These are phyloP conservation scores for Lipomyces starkeyi DNA, from an alignment of 805 yeast genomes.

Conservation along the genomic window DNA sequence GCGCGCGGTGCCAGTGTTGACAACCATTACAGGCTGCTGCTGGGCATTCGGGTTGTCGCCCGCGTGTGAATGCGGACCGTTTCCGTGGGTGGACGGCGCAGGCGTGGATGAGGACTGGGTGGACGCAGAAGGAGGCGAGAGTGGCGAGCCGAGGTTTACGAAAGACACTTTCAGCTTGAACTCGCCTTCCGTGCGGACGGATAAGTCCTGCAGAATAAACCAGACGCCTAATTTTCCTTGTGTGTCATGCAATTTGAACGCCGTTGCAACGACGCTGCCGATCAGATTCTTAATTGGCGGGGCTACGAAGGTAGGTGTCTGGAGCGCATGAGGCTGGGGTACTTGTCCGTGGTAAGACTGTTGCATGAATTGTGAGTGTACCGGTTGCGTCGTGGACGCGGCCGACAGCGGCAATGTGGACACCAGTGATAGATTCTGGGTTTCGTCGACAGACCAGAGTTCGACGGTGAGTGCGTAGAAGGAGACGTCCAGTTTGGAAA, in stretches of 20 bases:
- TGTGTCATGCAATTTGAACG: constrained; percentile 50
- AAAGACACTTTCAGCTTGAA: constrained; percentile 50
- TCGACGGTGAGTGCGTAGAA: constrained; percentile 50
- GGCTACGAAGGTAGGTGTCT: constrained; percentile 31
- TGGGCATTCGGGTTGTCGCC: constrained; percentile 2
- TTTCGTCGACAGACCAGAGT: constrained; percentile 50
- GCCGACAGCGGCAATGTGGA: constrained; percentile 29
- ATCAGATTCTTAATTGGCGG: constrained; percentile 50
- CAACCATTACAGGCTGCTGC: constrained; percentile 31
- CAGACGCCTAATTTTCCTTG: constrained; percentile 49
- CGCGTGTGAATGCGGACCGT: neutral
- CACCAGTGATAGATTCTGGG: constrained; percentile 39
- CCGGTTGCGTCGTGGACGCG: constrained; percentile 11
- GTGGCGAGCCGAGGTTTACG: constrained; percentile 44
- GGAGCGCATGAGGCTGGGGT: neutral
- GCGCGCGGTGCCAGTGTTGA: constrained; percentile 38
- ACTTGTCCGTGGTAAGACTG: neutral
- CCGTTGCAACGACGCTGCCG: constrained; percentile 51
- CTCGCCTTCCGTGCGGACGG: constrained; percentile 53
- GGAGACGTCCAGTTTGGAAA: constrained; percentile 46
- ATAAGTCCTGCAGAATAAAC: constrained; percentile 53
- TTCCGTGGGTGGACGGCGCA: neutral
- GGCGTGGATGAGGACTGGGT: constrained; percentile 10
- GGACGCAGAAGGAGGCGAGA: constrained; percentile 8
- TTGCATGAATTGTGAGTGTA: neutral